Evolutionary conservation across 75 land plant species (phyloP).

Genomic region (Pseudotsuga menziesii): DNA sequence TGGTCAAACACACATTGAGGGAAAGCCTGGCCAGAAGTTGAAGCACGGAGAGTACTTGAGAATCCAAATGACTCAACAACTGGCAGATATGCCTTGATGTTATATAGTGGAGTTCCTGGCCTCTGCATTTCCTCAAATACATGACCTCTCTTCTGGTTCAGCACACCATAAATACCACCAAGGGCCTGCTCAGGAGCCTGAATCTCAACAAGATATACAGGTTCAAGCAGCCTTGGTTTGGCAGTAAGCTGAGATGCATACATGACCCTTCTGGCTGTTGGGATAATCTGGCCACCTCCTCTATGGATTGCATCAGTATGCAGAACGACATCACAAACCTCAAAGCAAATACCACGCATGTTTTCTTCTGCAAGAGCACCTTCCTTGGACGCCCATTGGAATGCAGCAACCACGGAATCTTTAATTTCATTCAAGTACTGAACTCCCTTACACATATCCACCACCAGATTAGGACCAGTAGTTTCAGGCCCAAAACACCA

Average conservation of each 20-base stretch:
- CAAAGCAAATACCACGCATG: slow-evolving; percentile 65
- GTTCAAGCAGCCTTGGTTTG: slow-evolving; percentile 51
- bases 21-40: slow-evolving; percentile 79
- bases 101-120: slow-evolving; percentile 74
- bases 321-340: slow-evolving; percentile 71
- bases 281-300: slow-evolving; percentile 71
- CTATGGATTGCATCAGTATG: slow-evolving; percentile 77
- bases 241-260: slow-evolving; percentile 62
- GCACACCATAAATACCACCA: slow-evolving; percentile 56
- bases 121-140: slow-evolving; percentile 76
- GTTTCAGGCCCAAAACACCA: slow-evolving; percentile 78
- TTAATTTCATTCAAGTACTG: slow-evolving; percentile 61
- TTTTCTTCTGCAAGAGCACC: slow-evolving; percentile 72
- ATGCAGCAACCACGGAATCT: slow-evolving; percentile 75
- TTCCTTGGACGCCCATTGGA: slow-evolving; percentile 80
- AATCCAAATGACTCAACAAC: slow-evolving; percentile 74
- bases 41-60: slow-evolving; percentile 50
- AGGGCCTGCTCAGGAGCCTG: slow-evolving; percentile 63
- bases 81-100: slow-evolving; percentile 75
- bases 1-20: slow-evolving; percentile 81
- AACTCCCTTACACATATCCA: slow-evolving; percentile 71
- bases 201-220: slow-evolving; percentile 59
- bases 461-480: slow-evolving; percentile 63
- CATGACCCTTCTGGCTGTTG: slow-evolving; percentile 61
- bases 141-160: slow-evolving; percentile 66